Evolutionary conservation across 371 early-diverging fungal genomes (phyloP), one percentile per base, ranked within the genome.

Genomic region (Mucor indicus): DNA sequence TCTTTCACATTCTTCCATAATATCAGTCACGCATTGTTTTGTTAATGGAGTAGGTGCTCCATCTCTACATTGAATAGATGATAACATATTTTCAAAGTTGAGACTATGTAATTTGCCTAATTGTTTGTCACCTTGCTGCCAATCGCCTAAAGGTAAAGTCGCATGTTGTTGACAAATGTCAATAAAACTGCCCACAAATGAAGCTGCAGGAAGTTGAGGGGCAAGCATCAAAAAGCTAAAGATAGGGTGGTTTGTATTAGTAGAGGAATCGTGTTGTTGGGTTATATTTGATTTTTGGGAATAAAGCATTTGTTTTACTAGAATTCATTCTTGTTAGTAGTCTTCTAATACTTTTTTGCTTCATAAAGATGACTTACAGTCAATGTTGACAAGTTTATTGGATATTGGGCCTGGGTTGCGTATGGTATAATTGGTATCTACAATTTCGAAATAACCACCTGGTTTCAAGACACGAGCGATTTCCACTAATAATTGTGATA

Each of bases 381-480:
- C 50, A 17, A 50, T 48, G 29, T 72, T 72, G 20, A 72, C 60
- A 17, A 73, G 40, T 29, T 48, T 53, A 21, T 67, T 69, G 15
- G 64, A 60, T 37, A 73, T 38, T 3, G 74, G 69, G 6, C 81
- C 81, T 15, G 77, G 55, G 20, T 67, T 62, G 38, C 73, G 68
- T 13, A 78, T 57, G 24, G 61, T 64, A 15, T 75, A 69, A 22
- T 73, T 75, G 4, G 75, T 70, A 49, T 81, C 82, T 15, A 75
- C 59, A 1, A 79, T 50, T 53, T 81, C 78, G 17, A 79, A 38
- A 39, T 62, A 75, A 2, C 74, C 82, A 17, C 65, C 66, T 9
- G 79, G 78, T 37, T 78, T 81, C 23, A 81, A 58, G 1, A 81
- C 60, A 3, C 81, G 65, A 22, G 52, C 45, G 13, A 79, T 58